These are phyloP conservation scores for Metschnikowia lunata DNA, from an alignment of 805 yeast species.

Conservation along the genomic window DNA sequence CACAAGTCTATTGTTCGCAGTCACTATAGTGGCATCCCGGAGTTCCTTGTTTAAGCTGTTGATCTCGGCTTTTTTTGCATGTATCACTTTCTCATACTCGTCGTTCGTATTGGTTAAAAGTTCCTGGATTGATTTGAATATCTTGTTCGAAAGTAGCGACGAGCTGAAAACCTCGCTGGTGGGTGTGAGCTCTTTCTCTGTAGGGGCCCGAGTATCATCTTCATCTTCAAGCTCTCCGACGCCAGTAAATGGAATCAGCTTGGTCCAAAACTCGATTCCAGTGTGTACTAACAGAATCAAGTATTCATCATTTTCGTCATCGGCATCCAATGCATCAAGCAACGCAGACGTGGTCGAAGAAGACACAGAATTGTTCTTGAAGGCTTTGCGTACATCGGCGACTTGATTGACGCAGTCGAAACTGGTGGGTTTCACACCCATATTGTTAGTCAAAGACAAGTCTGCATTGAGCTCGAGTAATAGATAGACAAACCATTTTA, in stretches of 20 bases:
- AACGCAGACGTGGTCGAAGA: slow-evolving; percentile 7
- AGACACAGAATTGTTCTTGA: slow-evolving; percentile 11
- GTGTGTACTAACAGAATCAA: slow-evolving; percentile 33
- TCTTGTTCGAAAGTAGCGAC: slow-evolving; percentile 24
- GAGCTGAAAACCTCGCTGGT: slow-evolving; percentile 12
- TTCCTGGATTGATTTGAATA: slow-evolving; percentile 38
- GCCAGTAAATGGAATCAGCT: slow-evolving; percentile 16
- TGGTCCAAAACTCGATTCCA: slow-evolving; percentile 30
- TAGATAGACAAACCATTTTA: slow-evolving; percentile 35
- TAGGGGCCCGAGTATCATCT: background rate
- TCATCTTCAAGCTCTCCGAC: slow-evolving; percentile 10
- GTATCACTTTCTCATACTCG: slow-evolving; percentile 37
- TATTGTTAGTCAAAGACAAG: slow-evolving; percentile 69
- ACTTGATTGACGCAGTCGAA: slow-evolving; percentile 63
- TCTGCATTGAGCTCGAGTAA: slow-evolving; percentile 40
- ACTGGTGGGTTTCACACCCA: slow-evolving; percentile 83
- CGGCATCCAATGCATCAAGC: slow-evolving; percentile 9
- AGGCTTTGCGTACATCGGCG: slow-evolving; percentile 13
- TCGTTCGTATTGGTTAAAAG: slow-evolving; percentile 33
- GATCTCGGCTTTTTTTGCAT: slow-evolving; percentile 34
- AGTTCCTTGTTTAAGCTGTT: slow-evolving; percentile 31
- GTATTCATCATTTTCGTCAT: slow-evolving; percentile 21
- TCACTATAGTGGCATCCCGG: slow-evolving; percentile 37
- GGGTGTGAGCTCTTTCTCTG: slow-evolving; percentile 4
- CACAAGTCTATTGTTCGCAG: slow-evolving; percentile 39